Evolutionary conservation across 371 early-diverging fungal species (phyloP).

Genomic region (Saksenaea vasiformis): DNA sequence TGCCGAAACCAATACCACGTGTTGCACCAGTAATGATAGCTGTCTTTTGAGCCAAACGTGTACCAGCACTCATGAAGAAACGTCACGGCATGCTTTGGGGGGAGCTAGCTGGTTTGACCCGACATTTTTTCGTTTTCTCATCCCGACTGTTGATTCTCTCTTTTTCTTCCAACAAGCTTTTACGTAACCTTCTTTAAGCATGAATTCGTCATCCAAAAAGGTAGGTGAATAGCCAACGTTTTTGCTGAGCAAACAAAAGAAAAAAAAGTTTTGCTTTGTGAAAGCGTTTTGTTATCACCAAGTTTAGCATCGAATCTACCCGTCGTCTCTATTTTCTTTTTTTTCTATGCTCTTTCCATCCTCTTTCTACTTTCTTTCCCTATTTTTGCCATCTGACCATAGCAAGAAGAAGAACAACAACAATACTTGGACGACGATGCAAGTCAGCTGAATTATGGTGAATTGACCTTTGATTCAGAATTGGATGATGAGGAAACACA

Average conservation of each 20-base stretch:
- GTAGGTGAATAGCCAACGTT: not conserved
- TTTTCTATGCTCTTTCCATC: not conserved
- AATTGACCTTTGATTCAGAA: not conserved
- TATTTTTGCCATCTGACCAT: not conserved
- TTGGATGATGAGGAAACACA: not conserved
- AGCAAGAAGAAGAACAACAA: not conserved
- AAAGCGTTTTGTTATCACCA: not conserved
- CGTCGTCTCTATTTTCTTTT: not conserved
- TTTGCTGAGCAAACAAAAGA: not conserved
- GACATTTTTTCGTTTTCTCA: not conserved
- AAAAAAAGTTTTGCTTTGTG: not conserved
- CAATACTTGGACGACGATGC: not conserved
- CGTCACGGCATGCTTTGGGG: not conserved
- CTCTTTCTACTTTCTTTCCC: not conserved
- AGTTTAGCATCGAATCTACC: not conserved
- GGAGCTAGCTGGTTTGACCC: not conserved
- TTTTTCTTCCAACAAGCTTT: not conserved
- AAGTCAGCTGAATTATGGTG: not conserved
- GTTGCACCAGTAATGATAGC: slow-evolving; percentile 74
- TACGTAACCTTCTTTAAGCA: not conserved
- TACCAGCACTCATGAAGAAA: slow-evolving; percentile 15
- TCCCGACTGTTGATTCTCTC: not conserved
- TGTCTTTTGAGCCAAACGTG: slow-evolving; percentile 37
- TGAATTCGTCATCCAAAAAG: not conserved
- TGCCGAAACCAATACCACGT: slow-evolving; percentile 76